A percentile compares a stretch with the other conserved stretches of the same genome.
These are phyloP conservation scores for Sphaceloma murrayae DNA, from an alignment of 2,329 filamentous ascomycete species.

Conservation along the genomic window DNA sequence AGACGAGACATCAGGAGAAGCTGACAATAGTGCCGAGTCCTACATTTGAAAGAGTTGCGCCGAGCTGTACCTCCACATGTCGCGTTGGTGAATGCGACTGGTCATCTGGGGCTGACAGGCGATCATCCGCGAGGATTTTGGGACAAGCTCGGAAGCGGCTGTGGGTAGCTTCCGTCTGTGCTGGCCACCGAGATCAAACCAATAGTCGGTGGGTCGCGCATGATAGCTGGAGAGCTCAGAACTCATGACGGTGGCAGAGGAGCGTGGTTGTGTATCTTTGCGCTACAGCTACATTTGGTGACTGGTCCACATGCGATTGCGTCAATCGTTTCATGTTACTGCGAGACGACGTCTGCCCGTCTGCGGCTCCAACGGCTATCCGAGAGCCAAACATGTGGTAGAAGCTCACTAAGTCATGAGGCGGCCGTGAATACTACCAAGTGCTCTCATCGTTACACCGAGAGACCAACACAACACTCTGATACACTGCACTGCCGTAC, in stretches of 20 bases:
- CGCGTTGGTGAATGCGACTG: conserved; percentile 14
- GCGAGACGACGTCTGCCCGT: neutral
- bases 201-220: conserved; percentile 1
- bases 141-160: conserved; percentile 13
- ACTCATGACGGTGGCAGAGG: no score
- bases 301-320: conserved; percentile 1
- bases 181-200: conserved; percentile 13
- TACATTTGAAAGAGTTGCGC: conserved; percentile 4
- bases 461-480: no score
- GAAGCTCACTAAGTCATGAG: no score
- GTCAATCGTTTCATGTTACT: conserved; percentile 8
- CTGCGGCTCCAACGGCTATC: conserved; percentile 1
- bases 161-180: conserved; percentile 15
- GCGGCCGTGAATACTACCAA: no score
- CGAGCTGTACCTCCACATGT: neutral
- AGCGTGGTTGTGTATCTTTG: no score
- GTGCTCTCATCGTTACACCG: no score
- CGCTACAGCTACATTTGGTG: neutral
- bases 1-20: neutral
- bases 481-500: no score
- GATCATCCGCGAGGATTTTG: conserved; percentile 3
- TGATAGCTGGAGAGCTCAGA: no score
- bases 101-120: conserved; percentile 13
- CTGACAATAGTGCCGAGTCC: neutral
- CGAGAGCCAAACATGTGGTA: conserved; percentile 12